These are phyloP conservation scores for Agaricus sinodeliciosus DNA, from an alignment of 768 basidiomycete genomes.

Conservation along the genomic window DNA sequence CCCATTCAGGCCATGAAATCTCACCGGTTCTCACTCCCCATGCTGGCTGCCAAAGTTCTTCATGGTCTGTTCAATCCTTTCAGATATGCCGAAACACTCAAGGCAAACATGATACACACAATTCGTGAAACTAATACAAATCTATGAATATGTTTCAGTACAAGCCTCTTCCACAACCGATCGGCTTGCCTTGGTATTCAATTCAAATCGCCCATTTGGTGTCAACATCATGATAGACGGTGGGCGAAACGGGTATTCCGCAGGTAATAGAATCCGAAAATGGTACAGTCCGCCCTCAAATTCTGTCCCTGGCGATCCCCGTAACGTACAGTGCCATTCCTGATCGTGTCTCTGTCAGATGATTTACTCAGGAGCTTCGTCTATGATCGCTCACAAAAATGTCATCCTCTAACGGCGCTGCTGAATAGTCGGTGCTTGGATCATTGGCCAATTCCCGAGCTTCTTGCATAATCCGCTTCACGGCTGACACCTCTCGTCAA, in stretches of 20 bases:
- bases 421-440: slow-evolving; percentile 80
- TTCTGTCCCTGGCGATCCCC: slow-evolving; percentile 82
- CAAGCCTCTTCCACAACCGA: not conserved
- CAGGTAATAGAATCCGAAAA: slow-evolving; percentile 82
- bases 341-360: slow-evolving; percentile 16
- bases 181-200: slow-evolving; percentile 80
- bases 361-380: not conserved
- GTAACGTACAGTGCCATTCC: slow-evolving; percentile 98
- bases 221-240: slow-evolving; percentile 95
- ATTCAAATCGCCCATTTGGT: slow-evolving; percentile 94
- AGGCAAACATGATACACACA: slow-evolving; percentile 41
- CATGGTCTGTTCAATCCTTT: slow-evolving; percentile 56
- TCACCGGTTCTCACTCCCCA: slow-evolving; percentile 95
- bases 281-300: slow-evolving; percentile 97
- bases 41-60: slow-evolving; percentile 96
- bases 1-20: slow-evolving; percentile 11
- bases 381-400: slow-evolving; percentile 61
- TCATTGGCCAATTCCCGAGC: slow-evolving; percentile 84
- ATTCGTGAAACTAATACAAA: slow-evolving; percentile 89
- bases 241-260: slow-evolving; percentile 95
- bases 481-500: slow-evolving; percentile 42
- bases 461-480: slow-evolving; percentile 97
- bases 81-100: not conserved
- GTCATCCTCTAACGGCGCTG: slow-evolving; percentile 84
- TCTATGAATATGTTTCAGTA: slow-evolving; percentile 34